Evolutionary conservation across 345 rosid species (phyloP).

Genomic region (Bruguiera parviflora): DNA sequence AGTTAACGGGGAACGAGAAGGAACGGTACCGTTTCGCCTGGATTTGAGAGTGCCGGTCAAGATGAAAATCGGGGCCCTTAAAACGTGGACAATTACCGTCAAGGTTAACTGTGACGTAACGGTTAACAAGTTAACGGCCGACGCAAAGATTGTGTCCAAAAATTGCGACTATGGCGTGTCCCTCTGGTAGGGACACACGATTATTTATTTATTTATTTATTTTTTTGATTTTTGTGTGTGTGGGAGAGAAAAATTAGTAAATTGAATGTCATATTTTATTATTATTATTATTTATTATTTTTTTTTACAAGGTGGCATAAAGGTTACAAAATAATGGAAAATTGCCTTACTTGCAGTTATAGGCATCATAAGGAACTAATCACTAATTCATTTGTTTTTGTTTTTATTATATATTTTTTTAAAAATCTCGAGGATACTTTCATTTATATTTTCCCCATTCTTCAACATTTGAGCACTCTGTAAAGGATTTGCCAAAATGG

Average conservation of each 20-base stretch:
- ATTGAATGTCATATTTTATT: not conserved
- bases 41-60: constrained; percentile 55
- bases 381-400: no score
- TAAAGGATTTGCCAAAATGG: no score
- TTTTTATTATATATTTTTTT: no score
- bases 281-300: not conserved
- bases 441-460: no score
- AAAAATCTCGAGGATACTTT: no score
- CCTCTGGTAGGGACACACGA: constrained; percentile 45
- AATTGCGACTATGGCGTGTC: constrained; percentile 58
- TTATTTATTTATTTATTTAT: no score
- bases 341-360: no score
- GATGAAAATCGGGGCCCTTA: constrained; percentile 62
- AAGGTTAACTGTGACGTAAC: constrained; percentile 65
- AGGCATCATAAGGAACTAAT: no score
- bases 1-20: constrained; percentile 20
- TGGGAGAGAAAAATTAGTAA: not conserved
- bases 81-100: constrained; percentile 69
- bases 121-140: constrained; percentile 61
- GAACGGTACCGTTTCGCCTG: constrained; percentile 53
- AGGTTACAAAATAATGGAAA: no score
- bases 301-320: no score
- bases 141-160: constrained; percentile 45
- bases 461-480: no score
- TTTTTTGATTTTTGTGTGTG: no score